Conservation (phyloP, 306 rosid genomes). For the Pachyrhizus erosus region DNA sequence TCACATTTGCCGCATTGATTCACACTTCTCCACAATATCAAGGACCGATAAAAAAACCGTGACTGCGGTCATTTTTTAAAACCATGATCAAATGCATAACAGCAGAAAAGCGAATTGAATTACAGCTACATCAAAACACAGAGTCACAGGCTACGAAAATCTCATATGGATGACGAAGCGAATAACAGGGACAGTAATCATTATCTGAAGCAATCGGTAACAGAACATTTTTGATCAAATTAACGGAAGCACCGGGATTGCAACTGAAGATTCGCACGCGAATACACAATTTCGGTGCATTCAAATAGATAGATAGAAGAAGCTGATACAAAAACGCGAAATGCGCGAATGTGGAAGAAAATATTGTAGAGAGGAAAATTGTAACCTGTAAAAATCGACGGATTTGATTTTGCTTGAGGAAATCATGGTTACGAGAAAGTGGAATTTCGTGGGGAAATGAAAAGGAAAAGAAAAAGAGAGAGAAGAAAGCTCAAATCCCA, state of each 20-base stretch:
- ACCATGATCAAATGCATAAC: not conserved
- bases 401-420: slow-evolving; percentile 83
- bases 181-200: not conserved
- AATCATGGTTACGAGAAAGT: slow-evolving; percentile 62
- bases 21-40: not conserved
- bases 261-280: slow-evolving; percentile 20
- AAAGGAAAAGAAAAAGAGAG: not conserved
- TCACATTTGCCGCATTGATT: not conserved
- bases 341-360: not conserved
- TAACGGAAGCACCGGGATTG: slow-evolving; percentile 11
- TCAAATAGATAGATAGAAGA: not conserved
- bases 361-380: slow-evolving; percentile 42
- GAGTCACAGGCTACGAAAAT: slow-evolving; percentile 11
- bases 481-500: slow-evolving; percentile 48
- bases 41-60: not conserved
- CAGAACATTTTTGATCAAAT: slow-evolving; percentile 21
- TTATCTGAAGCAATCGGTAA: not conserved
- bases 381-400: slow-evolving; percentile 94
- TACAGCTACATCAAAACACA: not conserved
- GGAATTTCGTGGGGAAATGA: slow-evolving; percentile 3
- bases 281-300: not conserved
- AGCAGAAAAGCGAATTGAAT: slow-evolving; percentile 13
- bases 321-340: slow-evolving; percentile 29
- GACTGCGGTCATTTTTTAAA: not conserved
- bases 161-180: not conserved